Evolutionary conservation across 305 asterid species (phyloP), one percentile per base, ranked within the genome.

Genomic region (Fraxinus platypoda): DNA sequence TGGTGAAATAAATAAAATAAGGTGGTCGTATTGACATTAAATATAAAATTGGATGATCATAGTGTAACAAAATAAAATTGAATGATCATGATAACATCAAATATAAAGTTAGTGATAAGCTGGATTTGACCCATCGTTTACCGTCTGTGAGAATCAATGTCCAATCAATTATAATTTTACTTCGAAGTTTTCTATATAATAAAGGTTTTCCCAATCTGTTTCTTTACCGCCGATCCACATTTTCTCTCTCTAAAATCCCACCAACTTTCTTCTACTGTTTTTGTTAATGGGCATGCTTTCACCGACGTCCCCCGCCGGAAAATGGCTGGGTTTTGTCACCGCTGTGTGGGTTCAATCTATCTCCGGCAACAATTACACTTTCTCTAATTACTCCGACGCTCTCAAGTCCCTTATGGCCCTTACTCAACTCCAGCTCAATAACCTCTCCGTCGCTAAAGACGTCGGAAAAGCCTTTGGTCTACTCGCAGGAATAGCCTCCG

Each of bases 371-470:
- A 84, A 84, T 35, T 76, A 84, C 81, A 80, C 87, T 52, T 84
- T 84, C 46, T 84, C 87, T 31, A 84, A 84, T 78, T 84, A 84
- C 41, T 84, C 87, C 68, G 83, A 77, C 21, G 82, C 84, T 33
- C 79, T 84, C 5, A 84, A 84, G 74, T 80, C 87, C 75, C 84
- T 84, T 28, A 76, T 84, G 84, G 37, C 25, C n/a, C 84, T 84
- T 21, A 80, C 57, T 8, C 86, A 80, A 81, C 72, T 80, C 25
- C 87, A 84, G 43, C 87, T 84, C 84, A 80, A 84, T 81, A 80
- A 74, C 54, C 84, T 84, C 54, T 84, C 87, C 38, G 87, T 84
- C 13, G 87, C 87, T 25, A 84, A 84, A 84, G 87, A 84, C 74
- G 77, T 66, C 3, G 84, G 84, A 11, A 84, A 80, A 80, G 87